Conservation (phyloP, 305 asterid genomes). For the Fraxinus baroniana region DNA sequence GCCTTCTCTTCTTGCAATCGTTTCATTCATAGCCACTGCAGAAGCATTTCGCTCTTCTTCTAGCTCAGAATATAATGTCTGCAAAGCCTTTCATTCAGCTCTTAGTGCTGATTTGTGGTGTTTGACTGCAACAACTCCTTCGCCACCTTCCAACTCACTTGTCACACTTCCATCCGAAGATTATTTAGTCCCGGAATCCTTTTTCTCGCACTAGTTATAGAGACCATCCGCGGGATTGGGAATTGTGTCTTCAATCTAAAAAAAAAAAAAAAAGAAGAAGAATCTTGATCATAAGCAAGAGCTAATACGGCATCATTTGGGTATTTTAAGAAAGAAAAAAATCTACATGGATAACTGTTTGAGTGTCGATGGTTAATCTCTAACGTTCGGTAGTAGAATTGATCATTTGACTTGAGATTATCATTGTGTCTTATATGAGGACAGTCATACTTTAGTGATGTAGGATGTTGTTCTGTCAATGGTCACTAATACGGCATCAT, state of each 20-base stretch:
- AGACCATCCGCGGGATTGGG: constrained; percentile 65
- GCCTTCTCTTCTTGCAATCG: constrained; percentile 99
- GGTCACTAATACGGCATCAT: too few relatives aligned
- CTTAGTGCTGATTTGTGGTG: constrained; percentile 58
- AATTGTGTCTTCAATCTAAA: constrained; percentile 51
- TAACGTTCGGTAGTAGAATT: too few relatives aligned
- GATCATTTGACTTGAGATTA: too few relatives aligned
- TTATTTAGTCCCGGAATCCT: constrained; percentile 66
- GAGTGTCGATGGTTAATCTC: too few relatives aligned
- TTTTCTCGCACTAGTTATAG: constrained; percentile 56
- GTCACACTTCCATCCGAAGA: constrained; percentile 82
- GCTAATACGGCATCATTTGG: too few relatives aligned
- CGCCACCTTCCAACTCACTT: constrained; percentile 70
- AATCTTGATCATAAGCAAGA: neutral
- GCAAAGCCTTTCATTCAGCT: constrained; percentile 67
- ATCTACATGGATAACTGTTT: too few relatives aligned
- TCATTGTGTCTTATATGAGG: too few relatives aligned
- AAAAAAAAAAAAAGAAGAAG: too few relatives aligned
- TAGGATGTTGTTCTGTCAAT: too few relatives aligned
- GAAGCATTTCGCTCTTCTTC: constrained; percentile 95
- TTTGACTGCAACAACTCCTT: constrained; percentile 56
- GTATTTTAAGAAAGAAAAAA: neutral
- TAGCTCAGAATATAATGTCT: constrained; percentile 63
- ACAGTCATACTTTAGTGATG: too few relatives aligned
- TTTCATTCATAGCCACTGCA: constrained; percentile 82